These are phyloP conservation scores for Phaeotremella fagi DNA, from an alignment of 768 basidiomycete species.

Conservation along the genomic window DNA sequence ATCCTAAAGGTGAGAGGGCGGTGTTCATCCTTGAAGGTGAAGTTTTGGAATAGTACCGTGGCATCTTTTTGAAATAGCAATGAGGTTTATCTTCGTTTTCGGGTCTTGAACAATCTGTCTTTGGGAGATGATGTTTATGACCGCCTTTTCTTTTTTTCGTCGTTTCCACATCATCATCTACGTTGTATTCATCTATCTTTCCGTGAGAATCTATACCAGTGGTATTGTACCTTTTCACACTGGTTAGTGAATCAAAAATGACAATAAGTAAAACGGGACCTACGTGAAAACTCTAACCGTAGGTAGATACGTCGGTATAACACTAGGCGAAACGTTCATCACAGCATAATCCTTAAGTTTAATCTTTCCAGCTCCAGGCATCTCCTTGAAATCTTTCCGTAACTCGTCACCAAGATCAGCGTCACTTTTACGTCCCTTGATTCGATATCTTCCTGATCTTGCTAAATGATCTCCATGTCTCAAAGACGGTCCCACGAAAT, in stretches of 20 bases:
- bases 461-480: conserved; percentile 10
- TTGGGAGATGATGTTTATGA: conserved; percentile 58
- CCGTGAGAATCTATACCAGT: conserved; percentile 49
- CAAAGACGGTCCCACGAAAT: conserved; percentile 1
- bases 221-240: conserved; percentile 57
- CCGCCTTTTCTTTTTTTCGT: conserved; percentile 59
- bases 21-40: conserved; percentile 69
- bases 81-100: conserved; percentile 47
- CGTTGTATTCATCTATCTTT: conserved; percentile 9
- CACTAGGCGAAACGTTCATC: conserved; percentile 72
- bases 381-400: conserved; percentile 60
- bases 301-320: conserved; percentile 84
- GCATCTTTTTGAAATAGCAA: conserved; percentile 49
- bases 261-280: conserved; percentile 3
- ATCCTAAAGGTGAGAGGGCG: conserved; percentile 71
- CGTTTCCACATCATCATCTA: conserved; percentile 48
- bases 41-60: conserved; percentile 55
- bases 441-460: conserved; percentile 12
- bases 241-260: not conserved
- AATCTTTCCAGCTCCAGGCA: conserved; percentile 55
- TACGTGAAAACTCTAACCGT: conserved; percentile 71
- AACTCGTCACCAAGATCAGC: conserved; percentile 53
- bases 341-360: conserved; percentile 66
- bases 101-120: conserved; percentile 36
- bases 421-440: conserved; percentile 49